Base-by-base conservation (phyloP, 75 land plant species). In the Larix kaempferi region DNA sequence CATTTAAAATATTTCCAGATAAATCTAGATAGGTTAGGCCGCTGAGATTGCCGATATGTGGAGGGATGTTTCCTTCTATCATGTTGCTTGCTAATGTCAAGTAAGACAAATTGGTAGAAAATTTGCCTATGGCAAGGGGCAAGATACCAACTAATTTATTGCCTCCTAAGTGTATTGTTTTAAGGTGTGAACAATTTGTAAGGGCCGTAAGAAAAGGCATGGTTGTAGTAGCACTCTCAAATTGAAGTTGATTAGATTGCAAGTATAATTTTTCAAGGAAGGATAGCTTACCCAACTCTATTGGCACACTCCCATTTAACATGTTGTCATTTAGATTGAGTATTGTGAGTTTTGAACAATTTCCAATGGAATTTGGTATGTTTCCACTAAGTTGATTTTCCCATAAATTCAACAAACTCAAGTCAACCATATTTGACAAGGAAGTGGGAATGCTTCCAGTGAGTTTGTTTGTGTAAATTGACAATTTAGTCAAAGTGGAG, bases 401-500 rank as follows among this genome's bases (percentile, higher is more conserved):
- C 57, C 44, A n/a, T 4, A 80, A 59, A 6, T 37, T 5, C 21
- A 80, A 57, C 39, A 65, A 63, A 2, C 22, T 21, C 3, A 77
- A 57, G 23, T 27, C 56, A 54, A 55, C 22, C 56, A 77, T 11
- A 25, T 77, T 54, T 80, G 71, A 78, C 11, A 76, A 17, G 10
- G 49, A 80, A 29, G 79, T 29, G 33, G 33, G 33, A 29, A 88
- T 82, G 37, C 52, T 75, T 44, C 89, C 86, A 6, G 78, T 78
- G 14, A 88, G 80, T 35, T 16, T 44, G 74, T n/a, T 88, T 88
- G 82, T 74, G 1, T 55, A 8, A 15, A 22, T 19, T 5, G n/a
- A n/a, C n/a, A 85, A 19, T 13, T n/a, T 25, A 6, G 22, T 60
- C 59, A 81, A 85, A 52, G 75, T 64, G 14, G 84, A 77, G 16